A percentile compares a stretch with the other conserved stretches of the same genome.
Evolutionary conservation across 441 rosid species (phyloP).

Genomic region (Dalechampia spathulata): DNA sequence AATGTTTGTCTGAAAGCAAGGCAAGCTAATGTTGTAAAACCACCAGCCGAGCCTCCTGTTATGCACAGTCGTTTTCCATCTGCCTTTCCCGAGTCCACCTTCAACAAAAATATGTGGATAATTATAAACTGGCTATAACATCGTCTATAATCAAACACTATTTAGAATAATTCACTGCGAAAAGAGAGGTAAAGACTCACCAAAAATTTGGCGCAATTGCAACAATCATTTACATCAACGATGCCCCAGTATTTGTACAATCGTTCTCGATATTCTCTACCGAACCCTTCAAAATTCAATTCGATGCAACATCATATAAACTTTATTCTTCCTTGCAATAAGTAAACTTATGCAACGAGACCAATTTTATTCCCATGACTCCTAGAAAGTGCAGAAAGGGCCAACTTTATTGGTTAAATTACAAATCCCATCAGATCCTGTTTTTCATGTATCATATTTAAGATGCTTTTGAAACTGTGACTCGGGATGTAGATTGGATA

Average conservation of each 20-base stretch:
- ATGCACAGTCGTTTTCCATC: slow-evolving; percentile 70
- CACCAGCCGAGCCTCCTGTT: slow-evolving; percentile 96
- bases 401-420: not conserved
- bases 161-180: not conserved
- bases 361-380: not conserved
- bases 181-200: slow-evolving; percentile 25
- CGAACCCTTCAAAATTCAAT: slow-evolving; percentile 59
- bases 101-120: slow-evolving; percentile 19
- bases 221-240: slow-evolving; percentile 90
- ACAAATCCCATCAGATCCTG: slow-evolving; percentile 3
- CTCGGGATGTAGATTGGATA: not conserved
- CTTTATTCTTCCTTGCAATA: not conserved
- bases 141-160: not conserved
- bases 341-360: not conserved
- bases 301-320: slow-evolving; percentile 15
- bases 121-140: not conserved
- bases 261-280: slow-evolving; percentile 84
- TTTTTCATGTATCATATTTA: not conserved
- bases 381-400: not conserved
- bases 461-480: slow-evolving; percentile 3
- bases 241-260: slow-evolving; percentile 70
- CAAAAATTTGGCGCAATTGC: slow-evolving; percentile 83
- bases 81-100: slow-evolving; percentile 76
- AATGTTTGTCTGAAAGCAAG: slow-evolving; percentile 80
- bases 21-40: slow-evolving; percentile 83